Percentiles rank a stretch among this genome's conserved stretches.
Evolutionary conservation across 129 eudicot genomes (phyloP).

Genomic region (Artemisia annua): DNA sequence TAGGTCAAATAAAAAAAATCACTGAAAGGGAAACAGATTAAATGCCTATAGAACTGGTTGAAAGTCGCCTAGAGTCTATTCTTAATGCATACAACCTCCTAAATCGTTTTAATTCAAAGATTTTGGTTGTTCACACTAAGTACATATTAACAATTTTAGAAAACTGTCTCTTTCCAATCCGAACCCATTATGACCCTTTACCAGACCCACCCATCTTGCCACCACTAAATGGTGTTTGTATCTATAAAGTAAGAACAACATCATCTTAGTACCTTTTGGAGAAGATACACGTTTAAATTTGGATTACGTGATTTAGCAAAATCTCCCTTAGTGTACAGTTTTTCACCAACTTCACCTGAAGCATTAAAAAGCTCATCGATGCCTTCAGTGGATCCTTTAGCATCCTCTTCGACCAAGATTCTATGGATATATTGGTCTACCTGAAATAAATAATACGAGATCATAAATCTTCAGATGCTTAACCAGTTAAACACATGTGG

Average conservation of each 20-base stretch:
- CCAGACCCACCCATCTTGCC: too few relatives aligned
- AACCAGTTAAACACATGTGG: neutral
- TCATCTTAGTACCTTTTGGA: conserved; percentile 66
- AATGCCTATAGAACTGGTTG: neutral
- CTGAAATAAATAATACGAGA: conserved; percentile 38
- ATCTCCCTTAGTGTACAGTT: conserved; percentile 84
- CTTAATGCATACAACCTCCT: neutral
- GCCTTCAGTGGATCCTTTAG: conserved; percentile 41
- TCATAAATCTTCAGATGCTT: neutral
- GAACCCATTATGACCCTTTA: too few relatives aligned
- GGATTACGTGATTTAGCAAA: conserved; percentile 63
- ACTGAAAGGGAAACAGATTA: neutral
- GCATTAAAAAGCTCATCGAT: conserved; percentile 56
- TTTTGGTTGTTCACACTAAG: neutral
- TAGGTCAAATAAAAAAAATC: neutral
- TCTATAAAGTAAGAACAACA: conserved; percentile 6
- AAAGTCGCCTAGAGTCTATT: neutral
- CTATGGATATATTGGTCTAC: conserved; percentile 94
- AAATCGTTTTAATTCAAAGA: neutral
- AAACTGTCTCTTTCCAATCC: too few relatives aligned
- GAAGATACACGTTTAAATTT: conserved; percentile 70
- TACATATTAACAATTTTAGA: too few relatives aligned
- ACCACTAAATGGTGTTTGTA: too few relatives aligned
- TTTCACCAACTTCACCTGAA: conserved; percentile 68
- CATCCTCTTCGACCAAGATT: conserved; percentile 91